Evolutionary conservation across 1,284 basidiomycete species (phyloP).

Genomic region (Ganoderma meredithae): DNA sequence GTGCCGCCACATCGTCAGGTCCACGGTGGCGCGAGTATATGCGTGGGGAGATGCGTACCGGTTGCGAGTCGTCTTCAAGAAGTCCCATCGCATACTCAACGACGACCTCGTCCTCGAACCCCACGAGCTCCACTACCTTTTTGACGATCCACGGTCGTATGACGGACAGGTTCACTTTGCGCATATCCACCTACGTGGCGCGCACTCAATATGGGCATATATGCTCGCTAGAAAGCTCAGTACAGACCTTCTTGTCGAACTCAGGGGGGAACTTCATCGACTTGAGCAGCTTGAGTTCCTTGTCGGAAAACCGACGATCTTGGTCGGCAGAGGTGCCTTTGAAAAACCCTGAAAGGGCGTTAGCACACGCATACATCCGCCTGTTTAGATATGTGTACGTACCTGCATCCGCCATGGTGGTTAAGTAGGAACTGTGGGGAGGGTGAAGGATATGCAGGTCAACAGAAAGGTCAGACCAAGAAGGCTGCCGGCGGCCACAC

Average conservation of each 20-base stretch:
- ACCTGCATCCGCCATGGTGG: constrained; percentile 5
- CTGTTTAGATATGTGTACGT: not conserved
- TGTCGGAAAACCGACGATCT: constrained; percentile 93
- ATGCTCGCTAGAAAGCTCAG: too few relatives aligned
- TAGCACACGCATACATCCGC: not conserved
- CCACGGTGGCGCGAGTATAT: not conserved
- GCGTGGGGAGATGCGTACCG: constrained; percentile 59
- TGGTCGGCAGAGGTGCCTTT: constrained; percentile 88
- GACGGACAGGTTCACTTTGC: constrained; percentile 90
- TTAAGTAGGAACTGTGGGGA: too few relatives aligned
- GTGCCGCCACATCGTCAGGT: not conserved
- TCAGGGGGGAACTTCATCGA: constrained; percentile 90
- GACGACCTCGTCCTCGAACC: constrained; percentile 96
- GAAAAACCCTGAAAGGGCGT: constrained; percentile 71
- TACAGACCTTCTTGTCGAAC: constrained; percentile 86
- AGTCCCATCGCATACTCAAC: constrained; percentile 96
- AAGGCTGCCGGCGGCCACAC: too few relatives aligned
- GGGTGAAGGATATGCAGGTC: not conserved
- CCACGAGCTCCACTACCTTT: constrained; percentile 88
- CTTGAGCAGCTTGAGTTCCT: constrained; percentile 90
- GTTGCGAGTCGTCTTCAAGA: constrained; percentile 84
- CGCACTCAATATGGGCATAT: not conserved
- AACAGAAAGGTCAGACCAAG: not conserved
- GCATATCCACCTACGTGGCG: constrained; percentile 82
- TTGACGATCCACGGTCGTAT: constrained; percentile 95